phyloP scores from a whole-genome alignment of 768 basidiomycete species.

The Steccherinum ochraceum region DNA sequence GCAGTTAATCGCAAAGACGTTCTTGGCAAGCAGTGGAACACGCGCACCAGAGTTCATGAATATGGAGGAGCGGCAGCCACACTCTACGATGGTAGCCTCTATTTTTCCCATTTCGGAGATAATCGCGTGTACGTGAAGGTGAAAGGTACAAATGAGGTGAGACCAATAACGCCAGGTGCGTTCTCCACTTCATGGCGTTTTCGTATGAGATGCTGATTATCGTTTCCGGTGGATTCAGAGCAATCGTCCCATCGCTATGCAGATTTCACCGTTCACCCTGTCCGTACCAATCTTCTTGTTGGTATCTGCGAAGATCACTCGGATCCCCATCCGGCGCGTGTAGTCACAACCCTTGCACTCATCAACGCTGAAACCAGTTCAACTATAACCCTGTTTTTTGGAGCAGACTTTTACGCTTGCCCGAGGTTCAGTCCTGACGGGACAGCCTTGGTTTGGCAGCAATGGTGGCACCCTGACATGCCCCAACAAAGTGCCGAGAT shows the following conservation, averaged over 20 bases:
- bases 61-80: slow-evolving; percentile 61
- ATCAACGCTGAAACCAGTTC: slow-evolving; percentile 44
- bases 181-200: slow-evolving; percentile 4
- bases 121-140: slow-evolving; percentile 44
- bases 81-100: slow-evolving; percentile 38
- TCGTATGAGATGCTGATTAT: not conserved
- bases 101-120: slow-evolving; percentile 51
- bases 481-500: slow-evolving; percentile 61
- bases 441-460: slow-evolving; percentile 45
- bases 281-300: slow-evolving; percentile 42
- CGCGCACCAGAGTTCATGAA: slow-evolving; percentile 47
- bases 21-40: slow-evolving; percentile 38
- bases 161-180: slow-evolving; percentile 57
- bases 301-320: slow-evolving; percentile 68
- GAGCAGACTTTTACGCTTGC: slow-evolving; percentile 64
- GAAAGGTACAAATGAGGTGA: slow-evolving; percentile 21
- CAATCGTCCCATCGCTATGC: slow-evolving; percentile 55
- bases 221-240: not conserved
- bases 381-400: slow-evolving; percentile 34
- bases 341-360: slow-evolving; percentile 49
- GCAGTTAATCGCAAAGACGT: slow-evolving; percentile 36
- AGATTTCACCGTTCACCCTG: slow-evolving; percentile 51
- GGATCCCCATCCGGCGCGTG: slow-evolving; percentile 34
- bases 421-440: slow-evolving; percentile 57
- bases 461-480: slow-evolving; percentile 64